Base-by-base conservation (phyloP, 495 filamentous ascomycete species). In the Xylaria venustula region DNA sequence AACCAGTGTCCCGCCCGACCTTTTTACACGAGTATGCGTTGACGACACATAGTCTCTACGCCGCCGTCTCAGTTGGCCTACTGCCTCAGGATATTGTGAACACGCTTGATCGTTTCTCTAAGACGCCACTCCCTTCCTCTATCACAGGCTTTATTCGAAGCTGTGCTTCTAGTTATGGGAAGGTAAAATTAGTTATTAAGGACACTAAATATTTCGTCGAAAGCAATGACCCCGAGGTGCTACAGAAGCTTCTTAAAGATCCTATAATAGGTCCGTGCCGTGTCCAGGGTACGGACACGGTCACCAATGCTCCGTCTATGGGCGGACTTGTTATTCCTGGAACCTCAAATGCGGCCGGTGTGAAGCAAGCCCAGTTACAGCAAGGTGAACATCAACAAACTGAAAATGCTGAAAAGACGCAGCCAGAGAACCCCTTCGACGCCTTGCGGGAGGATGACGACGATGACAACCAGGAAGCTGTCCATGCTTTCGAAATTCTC, bases 181-280 rank as follows among this genome's bases (percentile, higher is more conserved):
- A 98, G 73, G 91, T 96, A 37, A 94, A 96, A 75, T 83, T 98
- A 37, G 94, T 98, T 22, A 75, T 98, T 59, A 96, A 97, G 71
- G 87, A 97, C 67, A 98, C 93, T 63, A 87, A 87, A 58, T 97
- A 94, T 73, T 98, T 89, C 70, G 86, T 98, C 61, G 94, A 99
- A 76, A 96, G 90, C 63, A 83, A 87, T 5, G 93, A 98, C 69
- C 87, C 91, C 19, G 77, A 85, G 15, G 88, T 96, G 75, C 76
- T 99, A 46, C 92, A 96, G 74, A 87, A 78, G 66, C 82, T 98
- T 14, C 78, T 98, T 12, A 85, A 89, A 54, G 84, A 83, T 42
- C 61, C 66, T 14, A 63, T 72, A n/a, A 79, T 81, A 40, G 77
- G 77, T 1, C 67, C 68, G 42, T 73, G 75, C 12, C 77, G 79